phyloP scores from a whole-genome alignment of 805 yeast genomes.

The Candida methanosorbosa region DNA sequence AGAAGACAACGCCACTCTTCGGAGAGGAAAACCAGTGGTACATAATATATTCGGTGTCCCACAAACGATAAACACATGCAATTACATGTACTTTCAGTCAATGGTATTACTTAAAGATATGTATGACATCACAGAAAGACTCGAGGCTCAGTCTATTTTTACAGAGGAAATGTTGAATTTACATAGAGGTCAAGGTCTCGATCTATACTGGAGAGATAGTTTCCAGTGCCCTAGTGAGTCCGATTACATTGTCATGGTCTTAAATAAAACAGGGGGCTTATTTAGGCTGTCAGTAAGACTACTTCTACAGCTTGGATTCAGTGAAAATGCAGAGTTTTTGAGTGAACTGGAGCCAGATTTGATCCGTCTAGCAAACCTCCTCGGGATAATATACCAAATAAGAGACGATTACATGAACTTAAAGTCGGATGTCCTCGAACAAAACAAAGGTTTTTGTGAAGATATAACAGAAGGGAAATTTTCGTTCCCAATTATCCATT shows the following conservation, averaged over 20 bases:
- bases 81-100: constrained; percentile 72
- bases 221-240: constrained; percentile 46
- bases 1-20: constrained; percentile 63
- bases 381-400: constrained; percentile 83
- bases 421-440: constrained; percentile 37
- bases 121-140: constrained; percentile 9
- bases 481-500: constrained; percentile 78
- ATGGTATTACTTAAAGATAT: constrained; percentile 34
- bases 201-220: constrained; percentile 80
- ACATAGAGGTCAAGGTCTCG: constrained; percentile 88
- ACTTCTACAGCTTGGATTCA: constrained; percentile 23
- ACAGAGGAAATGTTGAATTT: constrained; percentile 70
- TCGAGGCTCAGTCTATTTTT: constrained; percentile 31
- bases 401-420: constrained; percentile 79
- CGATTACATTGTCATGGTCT: constrained; percentile 73
- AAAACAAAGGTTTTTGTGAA: constrained; percentile 72
- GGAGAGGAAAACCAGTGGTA: constrained; percentile 77
- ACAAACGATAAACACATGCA: constrained; percentile 74
- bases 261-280: constrained; percentile 84
- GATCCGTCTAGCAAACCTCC: constrained; percentile 44
- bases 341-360: constrained; percentile 5
- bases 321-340: background rate
- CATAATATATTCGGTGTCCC: constrained; percentile 74
- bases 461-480: constrained; percentile 87
- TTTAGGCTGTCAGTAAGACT: constrained; percentile 67